These are phyloP conservation scores for Lipomyces chichibuensis DNA, from an alignment of 805 yeast species.

Conservation along the genomic window DNA sequence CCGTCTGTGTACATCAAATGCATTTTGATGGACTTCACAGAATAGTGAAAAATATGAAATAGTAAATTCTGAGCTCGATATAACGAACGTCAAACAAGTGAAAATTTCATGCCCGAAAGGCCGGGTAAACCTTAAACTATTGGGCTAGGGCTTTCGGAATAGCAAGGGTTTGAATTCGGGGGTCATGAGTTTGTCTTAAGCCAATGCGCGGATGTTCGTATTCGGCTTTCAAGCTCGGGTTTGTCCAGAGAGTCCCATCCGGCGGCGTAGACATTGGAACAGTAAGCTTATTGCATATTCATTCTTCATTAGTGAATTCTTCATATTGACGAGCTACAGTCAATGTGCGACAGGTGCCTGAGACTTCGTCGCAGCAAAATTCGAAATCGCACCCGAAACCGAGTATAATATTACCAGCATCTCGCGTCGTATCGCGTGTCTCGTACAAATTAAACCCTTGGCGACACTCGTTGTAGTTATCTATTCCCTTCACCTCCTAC, in stretches of 20 bases:
- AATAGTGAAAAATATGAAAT: neutral
- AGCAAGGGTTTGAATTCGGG: neutral
- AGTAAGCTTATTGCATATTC: too few relatives aligned
- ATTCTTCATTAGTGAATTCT: too few relatives aligned
- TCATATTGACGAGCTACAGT: too few relatives aligned
- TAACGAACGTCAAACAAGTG: neutral
- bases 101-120: neutral
- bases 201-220: neutral
- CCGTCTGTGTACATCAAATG: conserved; percentile 98
- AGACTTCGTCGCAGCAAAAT: too few relatives aligned
- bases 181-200: neutral
- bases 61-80: neutral
- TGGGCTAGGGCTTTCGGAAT: neutral
- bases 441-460: too few relatives aligned
- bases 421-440: too few relatives aligned
- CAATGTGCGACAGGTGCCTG: too few relatives aligned
- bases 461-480: neutral
- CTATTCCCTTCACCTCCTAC: neutral
- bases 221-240: neutral
- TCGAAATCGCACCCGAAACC: too few relatives aligned
- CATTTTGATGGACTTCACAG: conserved; percentile 53
- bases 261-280: too few relatives aligned
- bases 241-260: neutral
- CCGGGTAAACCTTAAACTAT: neutral
- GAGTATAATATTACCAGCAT: too few relatives aligned